phyloP scores from a whole-genome alignment of 1,284 basidiomycete genomes.

The Ceratobasidium sp. region DNA sequence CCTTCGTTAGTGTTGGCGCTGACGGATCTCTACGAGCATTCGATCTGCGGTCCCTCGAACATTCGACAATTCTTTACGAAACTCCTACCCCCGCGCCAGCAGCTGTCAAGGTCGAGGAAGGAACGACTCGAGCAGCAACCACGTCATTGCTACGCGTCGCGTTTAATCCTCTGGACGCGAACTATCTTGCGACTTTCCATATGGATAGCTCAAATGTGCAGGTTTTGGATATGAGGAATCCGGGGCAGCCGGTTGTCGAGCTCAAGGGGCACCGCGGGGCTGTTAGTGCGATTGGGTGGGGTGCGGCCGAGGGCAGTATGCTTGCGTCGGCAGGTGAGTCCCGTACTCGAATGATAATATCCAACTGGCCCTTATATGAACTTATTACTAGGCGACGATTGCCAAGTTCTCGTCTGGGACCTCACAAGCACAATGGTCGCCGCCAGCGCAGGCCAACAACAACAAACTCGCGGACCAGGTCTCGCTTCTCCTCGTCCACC shows the following conservation, averaged over 20 bases:
- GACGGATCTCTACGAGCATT: constrained; percentile 97
- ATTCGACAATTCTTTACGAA: constrained; percentile 98
- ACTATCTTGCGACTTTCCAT: constrained; percentile 94
- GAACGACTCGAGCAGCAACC: constrained; percentile 54
- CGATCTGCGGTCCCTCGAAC: constrained; percentile 94
- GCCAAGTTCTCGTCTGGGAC: constrained; percentile 91
- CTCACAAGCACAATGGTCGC: constrained; percentile 63
- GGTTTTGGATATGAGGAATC: constrained; percentile 93
- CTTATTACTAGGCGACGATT: constrained; percentile 78
- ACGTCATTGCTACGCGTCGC: constrained; percentile 83
- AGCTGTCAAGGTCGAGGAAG: constrained; percentile 27
- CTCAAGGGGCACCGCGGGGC: constrained; percentile 79
- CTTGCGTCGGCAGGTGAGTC: constrained; percentile 84
- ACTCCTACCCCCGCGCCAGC: constrained; percentile 63
- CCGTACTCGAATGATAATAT: not conserved
- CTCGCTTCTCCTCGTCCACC: constrained; percentile 33
- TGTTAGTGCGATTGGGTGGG: constrained; percentile 90
- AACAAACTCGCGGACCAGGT: constrained; percentile 35
- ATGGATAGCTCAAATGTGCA: constrained; percentile 88
- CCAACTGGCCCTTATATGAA: not conserved
- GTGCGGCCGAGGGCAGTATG: constrained; percentile 79
- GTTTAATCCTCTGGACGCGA: constrained; percentile 86
- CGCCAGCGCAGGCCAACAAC: constrained; percentile 33
- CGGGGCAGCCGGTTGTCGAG: constrained; percentile 92
- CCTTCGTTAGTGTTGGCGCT: constrained; percentile 98